Conservation (phyloP, 2,329 filamentous ascomycete species). For the Phaeoacremonium minimum region DNA sequence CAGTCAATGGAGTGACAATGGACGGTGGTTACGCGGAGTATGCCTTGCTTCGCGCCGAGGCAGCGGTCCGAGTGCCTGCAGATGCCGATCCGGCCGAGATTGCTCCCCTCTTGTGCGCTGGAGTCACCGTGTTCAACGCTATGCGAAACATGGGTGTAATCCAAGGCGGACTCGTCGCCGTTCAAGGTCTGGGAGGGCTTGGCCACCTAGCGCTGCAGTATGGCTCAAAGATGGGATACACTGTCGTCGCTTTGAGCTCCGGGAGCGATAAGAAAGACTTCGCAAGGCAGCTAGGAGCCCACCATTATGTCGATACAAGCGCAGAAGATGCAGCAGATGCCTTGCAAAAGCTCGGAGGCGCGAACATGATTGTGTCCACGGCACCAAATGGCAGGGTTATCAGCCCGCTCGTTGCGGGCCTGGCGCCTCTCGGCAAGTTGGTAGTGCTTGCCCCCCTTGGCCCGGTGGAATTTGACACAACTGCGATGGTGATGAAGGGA, state of each 20-base stretch:
- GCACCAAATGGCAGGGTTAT: conserved; percentile 57
- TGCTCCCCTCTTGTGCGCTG: conserved; percentile 60
- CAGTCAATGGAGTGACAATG: conserved; percentile 60
- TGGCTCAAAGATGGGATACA: conserved; percentile 71
- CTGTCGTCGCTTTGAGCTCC: conserved; percentile 60
- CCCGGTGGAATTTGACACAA: conserved; percentile 35
- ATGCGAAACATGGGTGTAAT: conserved; percentile 50
- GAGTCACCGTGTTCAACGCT: conserved; percentile 58
- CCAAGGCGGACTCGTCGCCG: conserved; percentile 47
- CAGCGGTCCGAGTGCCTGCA: conserved; percentile 50
- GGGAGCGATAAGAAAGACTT: conserved; percentile 65
- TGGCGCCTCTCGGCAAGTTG: conserved; percentile 50
- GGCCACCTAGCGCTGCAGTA: conserved; percentile 77
- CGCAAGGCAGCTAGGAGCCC: conserved; percentile 57
- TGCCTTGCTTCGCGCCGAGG: conserved; percentile 54
- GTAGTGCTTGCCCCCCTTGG: conserved; percentile 50
- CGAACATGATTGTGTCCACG: conserved; percentile 55
- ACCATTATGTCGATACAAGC: conserved; percentile 55
- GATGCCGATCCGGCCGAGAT: conserved; percentile 46
- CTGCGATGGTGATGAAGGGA: conserved; percentile 39
- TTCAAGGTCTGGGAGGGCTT: conserved; percentile 70
- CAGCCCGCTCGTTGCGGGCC: conserved; percentile 43
- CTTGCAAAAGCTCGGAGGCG: conserved; percentile 54
- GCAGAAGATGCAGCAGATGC: conserved; percentile 41
- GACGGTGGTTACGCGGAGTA: conserved; percentile 70